Percentiles rank a stretch among this genome's conserved stretches.
phyloP scores from a whole-genome alignment of 495 filamentous ascomycete genomes.

The Podospora tetraspora region DNA sequence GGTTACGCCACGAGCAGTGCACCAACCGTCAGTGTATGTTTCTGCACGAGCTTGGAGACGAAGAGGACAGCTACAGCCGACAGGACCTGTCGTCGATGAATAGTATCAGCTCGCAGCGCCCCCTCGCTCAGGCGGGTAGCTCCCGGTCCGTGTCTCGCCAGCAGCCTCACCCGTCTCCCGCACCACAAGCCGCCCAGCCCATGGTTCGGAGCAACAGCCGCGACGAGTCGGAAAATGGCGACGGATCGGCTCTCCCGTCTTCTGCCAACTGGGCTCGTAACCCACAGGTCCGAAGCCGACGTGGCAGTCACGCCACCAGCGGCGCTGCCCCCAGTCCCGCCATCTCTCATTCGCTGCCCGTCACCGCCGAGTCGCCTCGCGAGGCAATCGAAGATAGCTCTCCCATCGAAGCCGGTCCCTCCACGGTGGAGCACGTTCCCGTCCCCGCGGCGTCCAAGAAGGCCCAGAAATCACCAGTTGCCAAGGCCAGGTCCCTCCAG shows the following conservation, averaged over 20 bases:
- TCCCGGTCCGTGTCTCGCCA: slow-evolving; percentile 49
- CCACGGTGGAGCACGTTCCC: not conserved
- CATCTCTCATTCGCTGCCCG: slow-evolving; percentile 55
- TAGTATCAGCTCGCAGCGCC: slow-evolving; percentile 72
- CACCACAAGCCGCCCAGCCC: slow-evolving; percentile 56
- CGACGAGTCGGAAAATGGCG: slow-evolving; percentile 65
- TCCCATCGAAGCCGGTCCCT: slow-evolving; percentile 15
- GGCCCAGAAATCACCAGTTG: slow-evolving; percentile 1
- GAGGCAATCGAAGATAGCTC: slow-evolving; percentile 31
- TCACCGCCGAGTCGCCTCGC: slow-evolving; percentile 39
- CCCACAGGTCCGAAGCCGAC: slow-evolving; percentile 61
- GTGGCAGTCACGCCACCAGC: slow-evolving; percentile 72
- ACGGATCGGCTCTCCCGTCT: slow-evolving; percentile 82
- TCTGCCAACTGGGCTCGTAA: slow-evolving; percentile 93
- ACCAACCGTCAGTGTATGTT: slow-evolving; percentile 96
- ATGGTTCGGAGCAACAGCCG: slow-evolving; percentile 71
- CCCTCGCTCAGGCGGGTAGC: slow-evolving; percentile 41
- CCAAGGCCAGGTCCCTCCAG: slow-evolving; percentile 17
- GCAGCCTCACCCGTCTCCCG: slow-evolving; percentile 46
- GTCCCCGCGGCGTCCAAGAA: slow-evolving; percentile 1
- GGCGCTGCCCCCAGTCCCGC: slow-evolving; percentile 77
- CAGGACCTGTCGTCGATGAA: slow-evolving; percentile 97
- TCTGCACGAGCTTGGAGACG: slow-evolving; percentile 92
- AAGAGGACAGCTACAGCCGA: slow-evolving; percentile 91
- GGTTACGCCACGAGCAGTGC: slow-evolving; percentile 86